A percentile compares a stretch with the other conserved stretches of the same genome.
Conservation (phyloP, 139 green algal species). For the Tetraselmis chui region DNA sequence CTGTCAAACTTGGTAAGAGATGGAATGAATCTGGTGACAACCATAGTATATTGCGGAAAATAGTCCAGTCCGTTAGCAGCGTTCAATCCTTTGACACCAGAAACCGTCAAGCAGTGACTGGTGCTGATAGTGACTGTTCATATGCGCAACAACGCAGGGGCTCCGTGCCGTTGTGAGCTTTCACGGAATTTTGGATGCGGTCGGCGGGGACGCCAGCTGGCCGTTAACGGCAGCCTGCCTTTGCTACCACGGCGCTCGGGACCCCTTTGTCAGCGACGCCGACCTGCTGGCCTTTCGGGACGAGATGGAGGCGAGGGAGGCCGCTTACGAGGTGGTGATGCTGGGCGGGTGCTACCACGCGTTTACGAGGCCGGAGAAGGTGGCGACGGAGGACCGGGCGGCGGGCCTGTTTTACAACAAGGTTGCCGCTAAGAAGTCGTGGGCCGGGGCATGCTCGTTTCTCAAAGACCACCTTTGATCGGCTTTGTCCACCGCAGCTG, state of each 20-base stretch:
- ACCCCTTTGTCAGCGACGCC: slow-evolving; percentile 9
- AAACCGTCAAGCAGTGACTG: too few species aligned
- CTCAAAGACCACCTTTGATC: too few species aligned
- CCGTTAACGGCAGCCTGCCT: slow-evolving; percentile 1
- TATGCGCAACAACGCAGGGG: too few species aligned
- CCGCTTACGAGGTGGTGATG: slow-evolving; percentile 5
- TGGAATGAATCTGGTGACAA: too few species aligned
- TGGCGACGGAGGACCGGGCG: neutral
- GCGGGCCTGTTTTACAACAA: slow-evolving; percentile 8
- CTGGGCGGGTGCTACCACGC: slow-evolving; percentile 14
- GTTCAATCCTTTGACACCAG: too few species aligned
- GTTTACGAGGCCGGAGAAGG: slow-evolving; percentile 16
- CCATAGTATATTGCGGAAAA: too few species aligned
- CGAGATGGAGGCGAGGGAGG: slow-evolving; percentile 17
- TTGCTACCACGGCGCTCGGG: slow-evolving; percentile 3
- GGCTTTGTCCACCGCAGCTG: too few species aligned
- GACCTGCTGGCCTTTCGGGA: slow-evolving; percentile 4
- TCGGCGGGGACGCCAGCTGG: neutral
- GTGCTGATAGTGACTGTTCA: too few species aligned
- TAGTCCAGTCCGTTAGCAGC: too few species aligned
- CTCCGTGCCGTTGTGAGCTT: slow-evolving; percentile 9
- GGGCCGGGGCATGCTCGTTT: neutral
- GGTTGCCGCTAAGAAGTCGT: neutral
- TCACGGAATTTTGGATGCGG: slow-evolving; percentile 14
- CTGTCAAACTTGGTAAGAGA: too few species aligned